These are phyloP conservation scores for Paraconiothyrium sp. DNA, from an alignment of 2,329 filamentous ascomycete genomes.

Conservation along the genomic window DNA sequence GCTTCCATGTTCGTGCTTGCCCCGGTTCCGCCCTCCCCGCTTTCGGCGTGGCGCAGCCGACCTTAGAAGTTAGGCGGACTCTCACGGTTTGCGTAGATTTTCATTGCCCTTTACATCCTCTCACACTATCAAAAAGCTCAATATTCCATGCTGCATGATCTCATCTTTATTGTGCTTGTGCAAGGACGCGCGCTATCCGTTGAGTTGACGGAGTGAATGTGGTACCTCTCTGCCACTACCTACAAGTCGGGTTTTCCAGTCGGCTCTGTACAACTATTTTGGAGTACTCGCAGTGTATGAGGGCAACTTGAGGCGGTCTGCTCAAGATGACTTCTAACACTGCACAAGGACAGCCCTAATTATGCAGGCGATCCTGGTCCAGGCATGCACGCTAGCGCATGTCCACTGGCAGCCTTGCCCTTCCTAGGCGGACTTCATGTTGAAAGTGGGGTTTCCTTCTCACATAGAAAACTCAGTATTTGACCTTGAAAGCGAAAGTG, in stretches of 20 bases:
- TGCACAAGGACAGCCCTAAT: background rate
- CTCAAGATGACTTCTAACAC: no score
- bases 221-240: background rate
- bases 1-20: background rate
- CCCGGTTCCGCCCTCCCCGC: constrained; percentile 2
- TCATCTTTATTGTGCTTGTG: background rate
- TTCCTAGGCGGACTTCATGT: background rate
- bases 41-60: constrained; percentile 2
- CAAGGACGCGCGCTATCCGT: background rate
- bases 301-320: background rate
- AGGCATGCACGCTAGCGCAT: background rate
- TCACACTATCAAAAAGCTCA: background rate
- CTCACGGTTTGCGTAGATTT: background rate
- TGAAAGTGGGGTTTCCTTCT: background rate
- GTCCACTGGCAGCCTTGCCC: background rate
- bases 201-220: background rate
- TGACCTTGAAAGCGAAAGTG: background rate
- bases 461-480: background rate
- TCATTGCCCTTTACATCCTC: background rate
- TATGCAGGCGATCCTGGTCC: background rate
- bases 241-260: background rate
- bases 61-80: background rate
- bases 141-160: background rate
- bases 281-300: background rate
- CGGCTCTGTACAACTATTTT: background rate